Evolutionary conservation across 164 flowering plant genomes (phyloP).

Genomic region (Houttuynia cordata): DNA sequence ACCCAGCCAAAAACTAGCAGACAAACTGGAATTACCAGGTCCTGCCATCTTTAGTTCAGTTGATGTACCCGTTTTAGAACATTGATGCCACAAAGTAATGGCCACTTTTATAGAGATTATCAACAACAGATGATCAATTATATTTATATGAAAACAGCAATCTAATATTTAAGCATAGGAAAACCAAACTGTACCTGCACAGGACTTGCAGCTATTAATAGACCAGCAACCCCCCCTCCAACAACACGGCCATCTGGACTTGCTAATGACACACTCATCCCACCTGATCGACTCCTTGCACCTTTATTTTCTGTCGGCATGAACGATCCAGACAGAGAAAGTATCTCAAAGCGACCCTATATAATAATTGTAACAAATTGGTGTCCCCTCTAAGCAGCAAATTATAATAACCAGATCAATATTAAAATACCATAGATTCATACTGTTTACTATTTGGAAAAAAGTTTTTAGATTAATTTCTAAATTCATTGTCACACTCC

Average conservation of each 20-base stretch:
- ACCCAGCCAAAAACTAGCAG: too few species aligned
- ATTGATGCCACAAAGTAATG: too few species aligned
- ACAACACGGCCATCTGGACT: conserved; percentile 99
- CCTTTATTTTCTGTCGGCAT: conserved; percentile 86
- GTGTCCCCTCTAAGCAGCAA: too few species aligned
- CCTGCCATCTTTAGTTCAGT: not conserved
- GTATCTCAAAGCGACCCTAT: conserved; percentile 97
- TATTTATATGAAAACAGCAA: not conserved
- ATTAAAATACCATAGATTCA: too few species aligned
- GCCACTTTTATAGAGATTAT: too few species aligned
- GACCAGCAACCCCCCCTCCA: conserved; percentile 97
- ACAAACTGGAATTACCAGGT: too few species aligned
- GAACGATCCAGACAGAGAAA: conserved; percentile 91
- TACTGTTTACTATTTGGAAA: too few species aligned
- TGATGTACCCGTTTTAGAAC: not conserved
- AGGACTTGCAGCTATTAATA: conserved; percentile 86
- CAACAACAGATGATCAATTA: too few species aligned
- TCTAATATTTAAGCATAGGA: too few species aligned
- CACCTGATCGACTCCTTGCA: conserved; percentile 88
- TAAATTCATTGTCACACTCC: too few species aligned
- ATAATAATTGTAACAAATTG: conserved; percentile 1
- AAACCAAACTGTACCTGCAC: conserved; percentile 50
- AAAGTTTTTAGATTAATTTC: too few species aligned
- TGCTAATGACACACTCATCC: conserved; percentile 94
- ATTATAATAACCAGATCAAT: too few species aligned